These are phyloP conservation scores for Oenanthe javanica DNA, from an alignment of 140 eudicot species.

Conservation along the genomic window DNA sequence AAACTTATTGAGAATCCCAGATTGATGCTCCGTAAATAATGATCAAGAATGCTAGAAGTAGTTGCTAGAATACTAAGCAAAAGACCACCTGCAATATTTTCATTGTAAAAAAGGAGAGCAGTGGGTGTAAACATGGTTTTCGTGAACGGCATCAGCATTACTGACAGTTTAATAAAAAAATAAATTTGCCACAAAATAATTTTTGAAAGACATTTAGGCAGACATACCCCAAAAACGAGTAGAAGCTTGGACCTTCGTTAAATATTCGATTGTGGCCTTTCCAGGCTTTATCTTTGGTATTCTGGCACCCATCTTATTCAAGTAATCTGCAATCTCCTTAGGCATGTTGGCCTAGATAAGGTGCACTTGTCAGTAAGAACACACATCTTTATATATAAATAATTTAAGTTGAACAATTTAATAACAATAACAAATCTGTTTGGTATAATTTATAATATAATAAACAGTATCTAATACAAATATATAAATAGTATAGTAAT, in stretches of 20 bases:
- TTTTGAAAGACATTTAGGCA: background rate
- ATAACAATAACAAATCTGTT: background rate
- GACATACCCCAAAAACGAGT: slow-evolving; percentile 96
- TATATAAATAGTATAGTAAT: background rate
- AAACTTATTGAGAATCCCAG: slow-evolving; percentile 86
- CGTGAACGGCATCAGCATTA: background rate
- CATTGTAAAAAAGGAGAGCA: background rate
- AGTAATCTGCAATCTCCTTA: slow-evolving; percentile 89
- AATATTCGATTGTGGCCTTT: slow-evolving; percentile 81
- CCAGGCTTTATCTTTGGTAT: slow-evolving; percentile 94
- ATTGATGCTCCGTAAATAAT: slow-evolving; percentile 70
- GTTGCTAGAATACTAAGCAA: slow-evolving; percentile 78
- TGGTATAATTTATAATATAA: background rate
- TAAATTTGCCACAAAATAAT: background rate
- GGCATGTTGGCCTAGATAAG: slow-evolving; percentile 91
- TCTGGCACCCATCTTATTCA: slow-evolving; percentile 97
- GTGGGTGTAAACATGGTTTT: background rate
- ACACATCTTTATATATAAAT: background rate
- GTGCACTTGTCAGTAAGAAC: slow-evolving; percentile 11
- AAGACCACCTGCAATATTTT: slow-evolving; percentile 65
- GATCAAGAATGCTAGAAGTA: slow-evolving; percentile 75
- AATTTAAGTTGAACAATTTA: background rate
- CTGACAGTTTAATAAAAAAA: background rate
- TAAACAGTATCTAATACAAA: background rate
- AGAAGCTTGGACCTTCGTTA: slow-evolving; percentile 89